Conservation (phyloP, 2,329 filamentous ascomycete genomes). For the Decorospora gaudefroyi region DNA sequence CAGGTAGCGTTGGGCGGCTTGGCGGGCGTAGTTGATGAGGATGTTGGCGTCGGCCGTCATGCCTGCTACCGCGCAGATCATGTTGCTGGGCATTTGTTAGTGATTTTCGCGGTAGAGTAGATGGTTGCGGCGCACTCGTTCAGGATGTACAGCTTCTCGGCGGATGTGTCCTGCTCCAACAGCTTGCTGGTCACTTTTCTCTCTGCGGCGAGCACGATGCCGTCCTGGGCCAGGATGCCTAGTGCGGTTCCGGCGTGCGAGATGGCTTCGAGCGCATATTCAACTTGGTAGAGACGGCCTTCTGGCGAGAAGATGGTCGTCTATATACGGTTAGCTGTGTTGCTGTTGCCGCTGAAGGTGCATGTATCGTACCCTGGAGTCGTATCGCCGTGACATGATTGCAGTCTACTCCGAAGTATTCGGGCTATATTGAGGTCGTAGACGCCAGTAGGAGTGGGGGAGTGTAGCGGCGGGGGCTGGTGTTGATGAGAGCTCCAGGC, state of each 20-base stretch:
- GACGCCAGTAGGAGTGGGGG: constrained; percentile 18
- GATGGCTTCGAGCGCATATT: constrained; percentile 98
- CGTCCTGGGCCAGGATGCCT: constrained; percentile 95
- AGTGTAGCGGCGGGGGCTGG: constrained; percentile 27
- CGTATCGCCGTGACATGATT: constrained; percentile 93
- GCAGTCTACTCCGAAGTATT: constrained; percentile 13
- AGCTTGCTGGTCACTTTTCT: constrained; percentile 99
- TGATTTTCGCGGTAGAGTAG: neutral
- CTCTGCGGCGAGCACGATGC: constrained; percentile 96
- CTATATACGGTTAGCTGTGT: constrained; percentile 55
- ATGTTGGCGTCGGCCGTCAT: constrained; percentile 99
- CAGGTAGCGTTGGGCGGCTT: constrained; percentile 95
- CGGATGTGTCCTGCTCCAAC: constrained; percentile 97
- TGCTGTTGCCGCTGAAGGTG: constrained; percentile 7
- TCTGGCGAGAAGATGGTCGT: constrained; percentile 99
- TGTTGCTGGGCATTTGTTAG: constrained; percentile 69
- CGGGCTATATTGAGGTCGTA: constrained; percentile 7
- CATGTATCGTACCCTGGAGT: constrained; percentile 76
- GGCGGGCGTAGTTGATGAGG: constrained; percentile 98
- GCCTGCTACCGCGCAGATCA: constrained; percentile 98
- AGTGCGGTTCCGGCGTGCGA: constrained; percentile 97
- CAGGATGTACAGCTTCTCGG: constrained; percentile 98
- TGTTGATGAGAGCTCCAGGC: constrained; percentile 46
- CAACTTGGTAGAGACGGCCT: constrained; percentile 96
- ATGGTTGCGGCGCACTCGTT: constrained; percentile 75